Evolutionary conservation across 2,329 filamentous ascomycete species (phyloP).

Genomic region (Aspergillaceae sp.): DNA sequence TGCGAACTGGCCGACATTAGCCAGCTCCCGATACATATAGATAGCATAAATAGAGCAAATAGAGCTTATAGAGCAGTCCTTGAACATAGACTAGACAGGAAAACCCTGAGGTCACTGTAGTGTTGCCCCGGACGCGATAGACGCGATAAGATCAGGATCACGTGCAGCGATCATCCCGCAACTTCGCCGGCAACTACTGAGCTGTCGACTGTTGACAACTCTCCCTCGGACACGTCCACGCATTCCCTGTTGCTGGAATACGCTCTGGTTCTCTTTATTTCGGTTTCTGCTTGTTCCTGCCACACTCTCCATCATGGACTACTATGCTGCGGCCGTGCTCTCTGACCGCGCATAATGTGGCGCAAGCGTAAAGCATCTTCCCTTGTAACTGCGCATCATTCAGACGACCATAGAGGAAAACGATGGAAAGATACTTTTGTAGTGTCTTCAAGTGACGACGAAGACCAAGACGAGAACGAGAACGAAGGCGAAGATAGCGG

Average conservation of each 20-base stretch:
- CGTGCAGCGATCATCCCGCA: constrained; percentile 23
- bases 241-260: background rate
- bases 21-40: background rate
- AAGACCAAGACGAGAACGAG: constrained; percentile 4
- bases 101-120: no score
- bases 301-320: constrained; percentile 10
- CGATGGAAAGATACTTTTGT: constrained; percentile 4
- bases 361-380: constrained; percentile 14
- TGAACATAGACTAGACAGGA: no score
- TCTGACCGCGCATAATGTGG: constrained; percentile 18
- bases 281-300: background rate
- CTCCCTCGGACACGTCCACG: constrained; percentile 6
- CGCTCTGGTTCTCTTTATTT: background rate
- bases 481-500: background rate
- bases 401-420: constrained; percentile 5
- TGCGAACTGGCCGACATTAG: background rate
- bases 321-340: constrained; percentile 6
- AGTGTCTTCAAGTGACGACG: constrained; percentile 7
- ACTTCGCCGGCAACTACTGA: constrained; percentile 5
- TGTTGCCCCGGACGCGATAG: no score
- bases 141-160: constrained; percentile 11
- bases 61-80: background rate
- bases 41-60: background rate
- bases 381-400: constrained; percentile 7
- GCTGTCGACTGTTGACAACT: background rate